Conservation (phyloP, 176 grass and related monocot genomes). For the Oryza meyeriana region DNA sequence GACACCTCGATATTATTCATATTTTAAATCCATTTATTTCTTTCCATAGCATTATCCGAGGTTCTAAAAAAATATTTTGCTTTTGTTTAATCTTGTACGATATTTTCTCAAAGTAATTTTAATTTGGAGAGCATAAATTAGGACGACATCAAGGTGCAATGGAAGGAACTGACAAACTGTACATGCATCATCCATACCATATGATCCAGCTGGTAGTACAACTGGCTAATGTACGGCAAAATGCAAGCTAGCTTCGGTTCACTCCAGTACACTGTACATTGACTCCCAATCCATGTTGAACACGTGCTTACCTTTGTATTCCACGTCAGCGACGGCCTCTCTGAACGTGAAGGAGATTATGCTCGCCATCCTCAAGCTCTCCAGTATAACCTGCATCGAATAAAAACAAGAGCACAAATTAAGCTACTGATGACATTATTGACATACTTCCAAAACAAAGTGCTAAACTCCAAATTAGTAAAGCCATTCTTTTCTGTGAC, state of each 20-base stretch:
- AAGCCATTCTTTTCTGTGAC: neutral
- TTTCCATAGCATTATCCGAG: neutral
- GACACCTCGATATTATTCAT: neutral
- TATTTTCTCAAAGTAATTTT: neutral
- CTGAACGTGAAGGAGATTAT: constrained; percentile 76
- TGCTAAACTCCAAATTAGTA: neutral
- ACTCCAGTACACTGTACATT: neutral
- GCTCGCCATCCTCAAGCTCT: constrained; percentile 67
- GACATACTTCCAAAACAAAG: neutral
- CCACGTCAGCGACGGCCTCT: constrained; percentile 65
- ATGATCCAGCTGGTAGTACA: neutral
- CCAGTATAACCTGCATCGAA: constrained; percentile 52
- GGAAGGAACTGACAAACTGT: too few relatives aligned
- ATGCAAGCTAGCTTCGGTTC: neutral
- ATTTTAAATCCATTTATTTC: neutral
- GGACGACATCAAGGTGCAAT: neutral
- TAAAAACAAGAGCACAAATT: neutral
- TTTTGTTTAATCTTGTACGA: neutral
- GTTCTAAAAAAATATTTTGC: neutral
- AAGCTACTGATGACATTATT: too few relatives aligned
- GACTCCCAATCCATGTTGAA: constrained; percentile 1
- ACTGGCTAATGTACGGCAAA: constrained; percentile 19
- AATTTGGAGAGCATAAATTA: neutral
- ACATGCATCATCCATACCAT: neutral
- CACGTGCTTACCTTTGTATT: constrained; percentile 52